phyloP scores from a whole-genome alignment of 768 basidiomycete species.

The Trametes cingulata region DNA sequence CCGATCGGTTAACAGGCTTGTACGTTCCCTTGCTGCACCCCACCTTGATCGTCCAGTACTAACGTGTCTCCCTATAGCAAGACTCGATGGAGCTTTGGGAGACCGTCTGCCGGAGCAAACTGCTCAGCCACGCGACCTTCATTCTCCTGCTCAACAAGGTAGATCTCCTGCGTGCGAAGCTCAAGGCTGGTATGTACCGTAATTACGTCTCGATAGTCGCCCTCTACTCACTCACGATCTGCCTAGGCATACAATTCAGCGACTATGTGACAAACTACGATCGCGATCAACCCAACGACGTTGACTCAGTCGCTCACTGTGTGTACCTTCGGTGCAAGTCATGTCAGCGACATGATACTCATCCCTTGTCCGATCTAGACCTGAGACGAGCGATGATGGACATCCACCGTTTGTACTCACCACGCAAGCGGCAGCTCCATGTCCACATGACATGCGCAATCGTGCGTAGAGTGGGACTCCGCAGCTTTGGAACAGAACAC shows the following conservation, averaged over 20 bases:
- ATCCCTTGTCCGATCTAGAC: constrained; percentile 34
- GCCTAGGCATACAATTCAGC: constrained; percentile 38
- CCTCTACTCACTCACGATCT: not conserved
- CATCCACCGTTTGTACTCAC: constrained; percentile 48
- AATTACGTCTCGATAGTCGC: too few species aligned
- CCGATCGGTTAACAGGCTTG: constrained; percentile 54
- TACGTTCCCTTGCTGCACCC: constrained; percentile 29
- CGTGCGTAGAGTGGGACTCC: not conserved
- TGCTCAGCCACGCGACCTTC: constrained; percentile 51
- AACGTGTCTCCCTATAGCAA: constrained; percentile 33
- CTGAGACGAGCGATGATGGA: constrained; percentile 48
- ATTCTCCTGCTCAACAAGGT: constrained; percentile 61
- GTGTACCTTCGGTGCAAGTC: constrained; percentile 13
- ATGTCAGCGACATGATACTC: not conserved
- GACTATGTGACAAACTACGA: constrained; percentile 53
- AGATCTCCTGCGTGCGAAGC: constrained; percentile 55
- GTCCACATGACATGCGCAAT: constrained; percentile 57
- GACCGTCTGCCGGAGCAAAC: constrained; percentile 52
- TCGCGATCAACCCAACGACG: constrained; percentile 47
- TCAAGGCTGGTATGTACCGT: constrained; percentile 32
- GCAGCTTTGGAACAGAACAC: not conserved
- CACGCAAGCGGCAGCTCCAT: constrained; percentile 47
- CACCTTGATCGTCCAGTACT: not conserved
- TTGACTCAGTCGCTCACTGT: constrained; percentile 53
- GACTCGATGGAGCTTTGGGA: constrained; percentile 59